Conservation (phyloP, 495 filamentous ascomycete species). For the Xylaria nigripes region DNA sequence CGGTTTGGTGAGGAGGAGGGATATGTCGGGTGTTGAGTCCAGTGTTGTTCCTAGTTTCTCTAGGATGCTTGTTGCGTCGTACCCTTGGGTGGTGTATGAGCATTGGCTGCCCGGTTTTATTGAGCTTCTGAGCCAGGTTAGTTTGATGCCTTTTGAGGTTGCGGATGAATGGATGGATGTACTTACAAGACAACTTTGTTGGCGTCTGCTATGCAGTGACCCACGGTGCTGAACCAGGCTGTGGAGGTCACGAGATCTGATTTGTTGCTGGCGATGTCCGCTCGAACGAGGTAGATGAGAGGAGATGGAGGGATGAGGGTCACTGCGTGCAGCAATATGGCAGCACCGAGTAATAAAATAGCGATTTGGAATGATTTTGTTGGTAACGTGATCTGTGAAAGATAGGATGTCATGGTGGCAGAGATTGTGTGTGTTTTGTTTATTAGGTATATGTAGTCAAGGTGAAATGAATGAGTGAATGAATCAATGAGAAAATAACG, state of each 20-base stretch:
- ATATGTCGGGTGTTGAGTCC: background rate
- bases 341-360: background rate
- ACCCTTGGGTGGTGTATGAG: background rate
- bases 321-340: background rate
- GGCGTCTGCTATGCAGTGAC: conserved; percentile 2
- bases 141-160: background rate
- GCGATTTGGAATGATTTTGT: background rate
- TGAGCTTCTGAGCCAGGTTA: background rate
- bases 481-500: too few species aligned
- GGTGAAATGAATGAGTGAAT: background rate
- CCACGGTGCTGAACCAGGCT: conserved; percentile 4
- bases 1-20: background rate
- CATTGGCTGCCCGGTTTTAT: background rate
- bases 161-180: background rate
- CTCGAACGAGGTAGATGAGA: background rate
- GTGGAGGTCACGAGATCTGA: background rate
- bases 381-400: background rate
- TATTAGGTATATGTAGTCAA: too few species aligned
- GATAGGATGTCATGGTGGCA: background rate
- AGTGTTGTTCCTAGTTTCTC: background rate
- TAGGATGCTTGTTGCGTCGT: background rate
- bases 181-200: conserved; percentile 2
- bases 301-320: conserved; percentile 1
- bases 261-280: background rate
- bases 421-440: too few species aligned